These are phyloP conservation scores for Linanthus parryae DNA, from an alignment of 148 eudicot genomes.

Conservation along the genomic window DNA sequence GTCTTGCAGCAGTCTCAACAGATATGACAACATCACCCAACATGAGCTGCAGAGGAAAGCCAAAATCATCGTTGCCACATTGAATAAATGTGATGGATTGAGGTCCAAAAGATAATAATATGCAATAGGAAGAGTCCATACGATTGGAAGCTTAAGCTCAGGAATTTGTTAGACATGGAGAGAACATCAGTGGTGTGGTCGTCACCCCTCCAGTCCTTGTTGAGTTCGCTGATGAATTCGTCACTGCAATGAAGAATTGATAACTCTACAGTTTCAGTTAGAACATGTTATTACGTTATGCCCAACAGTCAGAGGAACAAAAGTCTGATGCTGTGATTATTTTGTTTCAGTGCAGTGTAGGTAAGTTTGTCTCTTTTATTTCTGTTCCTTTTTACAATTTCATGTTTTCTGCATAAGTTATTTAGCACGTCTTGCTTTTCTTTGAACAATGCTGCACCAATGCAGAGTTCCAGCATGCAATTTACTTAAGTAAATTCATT, in stretches of 20 bases:
- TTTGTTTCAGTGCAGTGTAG: too few relatives aligned
- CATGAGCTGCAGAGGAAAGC: conserved; percentile 68
- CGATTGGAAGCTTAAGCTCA: conserved; percentile 72
- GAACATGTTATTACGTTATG: too few relatives aligned
- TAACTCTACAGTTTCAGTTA: conserved; percentile 65
- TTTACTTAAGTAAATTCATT: too few relatives aligned
- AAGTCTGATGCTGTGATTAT: too few relatives aligned
- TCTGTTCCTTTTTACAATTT: too few relatives aligned
- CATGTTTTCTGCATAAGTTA: too few relatives aligned
- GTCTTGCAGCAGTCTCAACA: conserved; percentile 89
- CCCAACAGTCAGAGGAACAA: too few relatives aligned
- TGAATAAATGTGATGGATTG: neutral
- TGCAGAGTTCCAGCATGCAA: too few relatives aligned
- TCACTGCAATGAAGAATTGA: conserved; percentile 89
- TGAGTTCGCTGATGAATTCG: conserved; percentile 65
- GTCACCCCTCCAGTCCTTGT: conserved; percentile 94
- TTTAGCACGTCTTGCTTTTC: too few relatives aligned
- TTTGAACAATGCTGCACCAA: too few relatives aligned
- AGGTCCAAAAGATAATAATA: neutral
- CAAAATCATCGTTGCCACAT: conserved; percentile 12
- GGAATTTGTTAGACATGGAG: conserved; percentile 95
- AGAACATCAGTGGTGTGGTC: conserved; percentile 96
- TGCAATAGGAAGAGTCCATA: conserved; percentile 22
- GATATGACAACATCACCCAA: conserved; percentile 94
- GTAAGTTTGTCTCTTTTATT: too few relatives aligned